A percentile compares a stretch with the other conserved stretches of the same genome.
These are phyloP conservation scores for Saccharomycopsis sp. DNA, from an alignment of 805 yeast genomes.

Conservation along the genomic window DNA sequence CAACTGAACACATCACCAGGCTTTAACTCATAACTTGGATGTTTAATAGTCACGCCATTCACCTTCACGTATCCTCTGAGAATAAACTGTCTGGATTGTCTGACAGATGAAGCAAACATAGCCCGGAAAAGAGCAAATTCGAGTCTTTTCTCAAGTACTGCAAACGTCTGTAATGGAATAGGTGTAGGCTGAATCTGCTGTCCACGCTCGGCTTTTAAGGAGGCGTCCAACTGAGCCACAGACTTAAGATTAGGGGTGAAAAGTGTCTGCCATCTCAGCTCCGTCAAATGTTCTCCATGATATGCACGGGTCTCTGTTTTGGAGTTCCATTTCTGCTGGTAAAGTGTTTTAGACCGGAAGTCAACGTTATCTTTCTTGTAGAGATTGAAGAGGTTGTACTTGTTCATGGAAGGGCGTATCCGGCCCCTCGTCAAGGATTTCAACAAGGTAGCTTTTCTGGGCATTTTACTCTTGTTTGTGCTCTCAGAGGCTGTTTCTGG, in stretches of 20 bases:
- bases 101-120: constrained; percentile 84
- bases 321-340: constrained; percentile 86
- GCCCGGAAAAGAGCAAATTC: constrained; percentile 89
- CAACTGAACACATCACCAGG: constrained; percentile 88
- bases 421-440: constrained; percentile 29
- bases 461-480: too few relatives aligned
- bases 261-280: constrained; percentile 66
- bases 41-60: constrained; percentile 71
- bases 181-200: constrained; percentile 60
- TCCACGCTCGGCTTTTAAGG: constrained; percentile 44
- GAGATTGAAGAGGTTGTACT: constrained; percentile 81
- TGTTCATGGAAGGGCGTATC: constrained; percentile 86
- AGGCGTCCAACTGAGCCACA: constrained; percentile 84
- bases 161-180: constrained; percentile 79
- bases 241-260: constrained; percentile 71
- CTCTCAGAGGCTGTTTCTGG: too few relatives aligned
- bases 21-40: constrained; percentile 69
- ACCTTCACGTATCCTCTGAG: constrained; percentile 76
- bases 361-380: constrained; percentile 60
- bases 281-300: constrained; percentile 92
- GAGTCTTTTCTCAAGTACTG: constrained; percentile 78
- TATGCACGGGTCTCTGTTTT: constrained; percentile 90
- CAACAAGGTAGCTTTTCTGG: constrained; percentile 19
- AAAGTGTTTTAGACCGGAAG: constrained; percentile 61
- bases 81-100: constrained; percentile 91